Evolutionary conservation across 2,329 filamentous ascomycete genomes (phyloP).

Genomic region (Arthrobotrys entomopaga): DNA sequence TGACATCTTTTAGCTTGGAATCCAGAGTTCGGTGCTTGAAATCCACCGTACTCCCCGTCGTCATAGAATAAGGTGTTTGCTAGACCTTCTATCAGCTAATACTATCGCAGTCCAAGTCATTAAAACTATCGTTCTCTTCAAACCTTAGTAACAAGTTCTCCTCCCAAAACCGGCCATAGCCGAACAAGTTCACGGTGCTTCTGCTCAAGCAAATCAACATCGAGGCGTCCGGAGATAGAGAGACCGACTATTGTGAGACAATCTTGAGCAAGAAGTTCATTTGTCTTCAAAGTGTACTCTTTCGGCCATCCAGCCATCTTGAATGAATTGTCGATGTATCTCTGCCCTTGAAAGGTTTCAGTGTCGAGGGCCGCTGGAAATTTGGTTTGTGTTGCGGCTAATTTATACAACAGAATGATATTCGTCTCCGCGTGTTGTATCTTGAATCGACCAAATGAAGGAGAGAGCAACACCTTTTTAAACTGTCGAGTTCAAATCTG

Average conservation of each 20-base stretch:
- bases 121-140: background rate
- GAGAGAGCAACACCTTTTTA: too few species aligned
- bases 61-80: constrained; percentile 33
- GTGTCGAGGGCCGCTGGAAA: too few species aligned
- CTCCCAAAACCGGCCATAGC: constrained; percentile 39
- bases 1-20: constrained; percentile 12
- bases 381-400: too few species aligned
- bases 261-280: constrained; percentile 40
- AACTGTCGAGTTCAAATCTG: too few species aligned
- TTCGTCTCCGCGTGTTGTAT: too few species aligned
- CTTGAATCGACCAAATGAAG: too few species aligned
- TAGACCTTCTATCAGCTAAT: constrained; percentile 3
- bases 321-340: background rate
- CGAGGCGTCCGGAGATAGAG: constrained; percentile 27
- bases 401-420: too few species aligned
- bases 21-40: constrained; percentile 26
- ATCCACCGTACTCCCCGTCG: constrained; percentile 24
- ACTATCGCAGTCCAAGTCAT: background rate
- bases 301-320: constrained; percentile 18
- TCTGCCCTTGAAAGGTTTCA: too few species aligned
- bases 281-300: constrained; percentile 40
- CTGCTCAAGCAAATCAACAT: constrained; percentile 23
- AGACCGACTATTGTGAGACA: constrained; percentile 36
- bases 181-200: constrained; percentile 25
- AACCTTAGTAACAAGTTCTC: constrained; percentile 22